Conservation (phyloP, 495 filamentous ascomycete genomes). For the Hyaloscypha finlandica region DNA sequence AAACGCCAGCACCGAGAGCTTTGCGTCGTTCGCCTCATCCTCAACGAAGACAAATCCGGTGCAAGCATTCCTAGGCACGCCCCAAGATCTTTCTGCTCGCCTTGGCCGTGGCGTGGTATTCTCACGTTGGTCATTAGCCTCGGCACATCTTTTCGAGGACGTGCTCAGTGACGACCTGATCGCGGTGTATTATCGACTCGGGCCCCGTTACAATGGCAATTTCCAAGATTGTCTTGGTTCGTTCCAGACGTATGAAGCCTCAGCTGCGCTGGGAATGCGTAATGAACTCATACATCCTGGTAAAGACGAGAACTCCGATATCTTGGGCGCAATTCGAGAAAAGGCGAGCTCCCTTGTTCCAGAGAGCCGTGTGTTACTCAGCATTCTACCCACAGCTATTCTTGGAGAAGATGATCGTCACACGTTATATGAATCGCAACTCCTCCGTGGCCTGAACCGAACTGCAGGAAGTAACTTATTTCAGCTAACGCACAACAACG, state of each 20-base stretch:
- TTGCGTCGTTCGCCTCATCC: slow-evolving; percentile 57
- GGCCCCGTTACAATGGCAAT: slow-evolving; percentile 89
- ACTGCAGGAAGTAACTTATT: slow-evolving; percentile 72
- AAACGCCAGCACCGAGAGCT: slow-evolving; percentile 60
- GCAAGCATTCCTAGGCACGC: slow-evolving; percentile 92
- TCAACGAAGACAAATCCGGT: slow-evolving; percentile 62
- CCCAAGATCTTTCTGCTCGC: slow-evolving; percentile 82
- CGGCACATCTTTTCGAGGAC: slow-evolving; percentile 85
- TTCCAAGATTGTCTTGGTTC: slow-evolving; percentile 95
- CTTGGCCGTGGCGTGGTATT: slow-evolving; percentile 73
- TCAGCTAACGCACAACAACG: slow-evolving; percentile 68
- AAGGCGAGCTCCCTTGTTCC: slow-evolving; percentile 80
- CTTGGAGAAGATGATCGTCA: slow-evolving; percentile 73
- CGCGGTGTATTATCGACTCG: slow-evolving; percentile 85
- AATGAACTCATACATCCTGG: slow-evolving; percentile 91
- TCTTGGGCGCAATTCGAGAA: slow-evolving; percentile 79
- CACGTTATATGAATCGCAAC: slow-evolving; percentile 68
- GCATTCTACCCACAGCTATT: slow-evolving; percentile 75
- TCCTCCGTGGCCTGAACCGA: slow-evolving; percentile 75
- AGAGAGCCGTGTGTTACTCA: slow-evolving; percentile 81
- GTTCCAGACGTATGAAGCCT: slow-evolving; percentile 96
- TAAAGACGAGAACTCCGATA: slow-evolving; percentile 90
- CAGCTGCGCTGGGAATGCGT: slow-evolving; percentile 82
- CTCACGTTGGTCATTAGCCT: slow-evolving; percentile 85
- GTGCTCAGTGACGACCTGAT: slow-evolving; percentile 89